Evolutionary conservation across 306 rosid species (phyloP), one percentile per base, ranked within the genome.

Genomic region (Vigna trinervia): DNA sequence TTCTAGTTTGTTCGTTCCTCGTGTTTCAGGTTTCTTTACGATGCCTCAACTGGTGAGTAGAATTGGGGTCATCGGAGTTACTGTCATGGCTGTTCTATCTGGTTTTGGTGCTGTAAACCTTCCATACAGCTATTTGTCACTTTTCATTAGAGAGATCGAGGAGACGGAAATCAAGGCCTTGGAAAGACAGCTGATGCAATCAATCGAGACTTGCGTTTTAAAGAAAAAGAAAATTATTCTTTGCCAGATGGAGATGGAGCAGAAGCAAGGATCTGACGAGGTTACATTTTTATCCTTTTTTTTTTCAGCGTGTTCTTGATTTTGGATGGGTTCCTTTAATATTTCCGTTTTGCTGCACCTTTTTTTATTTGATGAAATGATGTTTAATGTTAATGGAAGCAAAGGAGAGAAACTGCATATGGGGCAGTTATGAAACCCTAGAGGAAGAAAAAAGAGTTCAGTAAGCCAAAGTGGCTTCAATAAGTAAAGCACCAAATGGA

Each of bases 21-120:
- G 3, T 57, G 46, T 36, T 30, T 36, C 81, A 88, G 92, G 96
- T 74, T 95, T 95, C 90, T 92, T 95, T 89, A 90, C 97, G 34
- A 85, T 92, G 85, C 93, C 99, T 63, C 99, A 95, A 75, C 81
- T 95, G 73, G 99, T 95, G n/a, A 95, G 99, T 77, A 80, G 99
- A 58, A 95, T 95, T 83, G 99, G 97, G 8, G 97, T 95, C 15
- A 89, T 95, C 48, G 99, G 99, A 54, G 99, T 95, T 50, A 95
- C 99, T 46, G 87, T 95, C 83, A 95, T 95, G 97, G 93, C 98
- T 53, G 97, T 95, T 59, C 82, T 95, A 39, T 92, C 97, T 71
- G 98, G 99, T 53, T 95, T 95, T 78, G 99, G 99, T 66, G 97
- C 97, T 62, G 97, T 95, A 38, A 95, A 95, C 86, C 82, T 95